Evolutionary conservation across 495 filamentous ascomycete genomes (phyloP).

Genomic region (Copromyces sp.): DNA sequence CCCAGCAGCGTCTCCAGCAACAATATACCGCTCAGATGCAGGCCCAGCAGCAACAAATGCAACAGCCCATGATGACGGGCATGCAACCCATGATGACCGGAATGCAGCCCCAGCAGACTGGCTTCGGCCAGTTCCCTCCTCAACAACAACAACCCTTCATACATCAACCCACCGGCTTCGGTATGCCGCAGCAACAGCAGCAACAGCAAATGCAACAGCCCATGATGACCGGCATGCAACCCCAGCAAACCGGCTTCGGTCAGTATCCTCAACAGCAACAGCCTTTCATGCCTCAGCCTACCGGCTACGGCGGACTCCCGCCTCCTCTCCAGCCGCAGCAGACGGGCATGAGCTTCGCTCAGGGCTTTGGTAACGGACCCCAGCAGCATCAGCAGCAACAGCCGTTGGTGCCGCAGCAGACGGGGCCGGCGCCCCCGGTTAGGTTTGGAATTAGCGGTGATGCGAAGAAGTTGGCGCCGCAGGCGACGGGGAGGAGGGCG

Average conservation of each 20-base stretch:
- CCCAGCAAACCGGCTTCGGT: conserved; percentile 45
- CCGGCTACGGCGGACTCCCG: conserved; percentile 17
- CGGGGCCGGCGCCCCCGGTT: conserved; percentile 83
- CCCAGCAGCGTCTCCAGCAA: conserved; percentile 55
- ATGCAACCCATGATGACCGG: conserved; percentile 32
- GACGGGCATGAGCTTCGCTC: conserved; percentile 44
- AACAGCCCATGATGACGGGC: conserved; percentile 15
- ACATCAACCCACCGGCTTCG: background rate
- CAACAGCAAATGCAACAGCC: conserved; percentile 32
- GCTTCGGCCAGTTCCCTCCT: conserved; percentile 28
- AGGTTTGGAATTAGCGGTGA: conserved; percentile 71
- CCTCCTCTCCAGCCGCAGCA: conserved; percentile 41
- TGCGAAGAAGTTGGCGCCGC: conserved; percentile 68
- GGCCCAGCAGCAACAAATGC: conserved; percentile 17
- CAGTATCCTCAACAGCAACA: background rate
- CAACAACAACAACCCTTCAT: background rate
- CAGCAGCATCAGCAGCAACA: conserved; percentile 45
- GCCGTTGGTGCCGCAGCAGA: conserved; percentile 74
- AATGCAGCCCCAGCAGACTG: conserved; percentile 39
- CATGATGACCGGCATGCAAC: conserved; percentile 37
- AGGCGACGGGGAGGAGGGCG: conserved; percentile 81
- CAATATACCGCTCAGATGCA: conserved; percentile 31
- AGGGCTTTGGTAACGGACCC: conserved; percentile 39
- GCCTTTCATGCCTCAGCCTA: background rate
- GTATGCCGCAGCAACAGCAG: conserved; percentile 24